Conservation (phyloP, 768 basidiomycete genomes). For the Serendipita sp. region DNA sequence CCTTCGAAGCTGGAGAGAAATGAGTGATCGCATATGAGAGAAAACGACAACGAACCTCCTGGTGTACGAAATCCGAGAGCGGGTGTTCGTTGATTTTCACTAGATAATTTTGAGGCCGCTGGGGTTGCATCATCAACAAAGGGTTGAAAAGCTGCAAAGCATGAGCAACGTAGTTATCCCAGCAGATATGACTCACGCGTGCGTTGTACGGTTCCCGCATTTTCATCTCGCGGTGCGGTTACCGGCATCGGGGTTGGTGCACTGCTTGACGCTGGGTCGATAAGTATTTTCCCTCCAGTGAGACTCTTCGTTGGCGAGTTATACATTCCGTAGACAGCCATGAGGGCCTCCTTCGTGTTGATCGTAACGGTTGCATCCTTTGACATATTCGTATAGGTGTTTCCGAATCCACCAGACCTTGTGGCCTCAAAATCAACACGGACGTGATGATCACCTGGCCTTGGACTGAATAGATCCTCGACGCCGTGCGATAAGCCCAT, state of each 20-base stretch:
- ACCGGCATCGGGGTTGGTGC: neutral
- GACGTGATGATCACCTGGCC: slow-evolving; percentile 28
- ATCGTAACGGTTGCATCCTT: slow-evolving; percentile 83
- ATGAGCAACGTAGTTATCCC: neutral
- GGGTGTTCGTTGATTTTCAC: neutral
- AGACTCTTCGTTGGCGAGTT: slow-evolving; percentile 61
- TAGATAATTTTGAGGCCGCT: neutral
- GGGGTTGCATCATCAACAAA: slow-evolving; percentile 47
- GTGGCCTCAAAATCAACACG: slow-evolving; percentile 20
- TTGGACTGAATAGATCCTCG: slow-evolving; percentile 49
- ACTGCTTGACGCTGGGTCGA: neutral
- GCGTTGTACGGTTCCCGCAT: neutral
- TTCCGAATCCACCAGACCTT: slow-evolving; percentile 32
- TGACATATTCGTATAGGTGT: slow-evolving; percentile 15
- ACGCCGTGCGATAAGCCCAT: slow-evolving; percentile 15
- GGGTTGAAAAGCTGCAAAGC: slow-evolving; percentile 40
- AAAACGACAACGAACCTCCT: neutral
- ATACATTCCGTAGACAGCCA: slow-evolving; percentile 92
- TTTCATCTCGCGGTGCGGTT: neutral
- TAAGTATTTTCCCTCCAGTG: neutral
- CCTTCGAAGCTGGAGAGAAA: neutral
- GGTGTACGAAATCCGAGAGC: neutral
- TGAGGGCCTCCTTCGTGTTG: slow-evolving; percentile 89
- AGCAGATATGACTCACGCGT: neutral
- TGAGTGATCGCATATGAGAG: neutral